Evolutionary conservation across 176 grass and related monocot genomes (phyloP).

Genomic region (Aegilops umbellulata): DNA sequence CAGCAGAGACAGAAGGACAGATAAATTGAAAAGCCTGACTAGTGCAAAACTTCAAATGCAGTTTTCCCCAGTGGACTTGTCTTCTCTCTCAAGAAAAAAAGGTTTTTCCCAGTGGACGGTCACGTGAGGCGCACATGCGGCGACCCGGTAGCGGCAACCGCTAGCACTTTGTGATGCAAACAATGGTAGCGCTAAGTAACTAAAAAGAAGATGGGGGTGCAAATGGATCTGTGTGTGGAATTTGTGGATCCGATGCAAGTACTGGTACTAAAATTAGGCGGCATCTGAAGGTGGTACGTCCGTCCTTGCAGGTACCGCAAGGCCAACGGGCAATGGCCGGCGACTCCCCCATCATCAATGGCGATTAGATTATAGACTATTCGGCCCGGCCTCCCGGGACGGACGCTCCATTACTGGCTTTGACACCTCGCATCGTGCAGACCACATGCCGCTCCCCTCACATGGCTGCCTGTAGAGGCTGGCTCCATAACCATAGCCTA

Average conservation of each 20-base stretch:
- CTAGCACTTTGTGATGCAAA: constrained; percentile 10
- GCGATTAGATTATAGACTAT: constrained; percentile 19
- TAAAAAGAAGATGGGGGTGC: background rate
- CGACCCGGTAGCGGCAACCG: constrained; percentile 19
- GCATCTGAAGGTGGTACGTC: constrained; percentile 47
- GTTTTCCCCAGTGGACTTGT: too few species aligned
- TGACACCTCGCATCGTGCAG: constrained; percentile 41
- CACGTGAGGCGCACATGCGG: constrained; percentile 32
- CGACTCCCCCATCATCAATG: constrained; percentile 8
- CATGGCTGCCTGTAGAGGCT: background rate
- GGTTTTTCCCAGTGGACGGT: background rate
- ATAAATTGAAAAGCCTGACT: too few species aligned
- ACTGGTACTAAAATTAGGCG: background rate
- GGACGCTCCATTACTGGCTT: constrained; percentile 28
- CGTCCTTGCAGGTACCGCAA: constrained; percentile 51
- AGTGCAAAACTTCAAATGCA: too few species aligned
- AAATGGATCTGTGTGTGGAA: constrained; percentile 24
- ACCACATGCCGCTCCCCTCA: constrained; percentile 38
- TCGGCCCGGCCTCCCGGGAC: constrained; percentile 21
- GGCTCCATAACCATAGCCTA: background rate
- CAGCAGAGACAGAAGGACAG: too few species aligned
- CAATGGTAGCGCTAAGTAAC: background rate
- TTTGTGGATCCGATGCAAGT: constrained; percentile 36
- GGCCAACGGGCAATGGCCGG: constrained; percentile 8
- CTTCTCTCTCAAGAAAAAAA: too few species aligned